phyloP scores from a whole-genome alignment of 352 stramenopile species.

The Globisporangium spinosum region DNA sequence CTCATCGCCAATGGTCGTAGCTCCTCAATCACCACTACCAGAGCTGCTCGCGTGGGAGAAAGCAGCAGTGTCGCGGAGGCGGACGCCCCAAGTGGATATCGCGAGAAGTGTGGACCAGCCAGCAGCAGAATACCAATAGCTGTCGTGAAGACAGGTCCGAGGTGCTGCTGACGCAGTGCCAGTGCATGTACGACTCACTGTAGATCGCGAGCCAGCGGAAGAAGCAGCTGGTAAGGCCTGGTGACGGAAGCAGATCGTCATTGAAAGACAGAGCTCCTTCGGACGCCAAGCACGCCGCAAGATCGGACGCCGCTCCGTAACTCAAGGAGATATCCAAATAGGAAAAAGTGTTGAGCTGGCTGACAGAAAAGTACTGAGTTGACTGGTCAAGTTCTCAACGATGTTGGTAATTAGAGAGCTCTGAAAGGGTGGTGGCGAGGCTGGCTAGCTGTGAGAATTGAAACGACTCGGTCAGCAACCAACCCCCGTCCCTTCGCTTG shows the following conservation, averaged over 20 bases:
- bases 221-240: neutral
- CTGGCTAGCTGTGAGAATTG: neutral
- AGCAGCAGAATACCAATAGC: constrained; percentile 6
- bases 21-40: neutral
- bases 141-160: constrained; percentile 2
- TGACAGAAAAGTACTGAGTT: too few species aligned
- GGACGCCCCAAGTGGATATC: constrained; percentile 22
- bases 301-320: constrained; percentile 10
- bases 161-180: constrained; percentile 23
- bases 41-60: constrained; percentile 24
- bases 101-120: constrained; percentile 18
- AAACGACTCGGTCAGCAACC: neutral
- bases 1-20: neutral
- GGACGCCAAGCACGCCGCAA: neutral
- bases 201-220: constrained; percentile 9
- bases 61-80: neutral
- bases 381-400: neutral
- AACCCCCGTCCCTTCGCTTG: neutral
- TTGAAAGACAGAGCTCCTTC: neutral
- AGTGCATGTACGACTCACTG: constrained; percentile 18
- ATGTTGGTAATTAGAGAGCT: neutral
- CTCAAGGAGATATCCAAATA: neutral
- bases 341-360: too few species aligned
- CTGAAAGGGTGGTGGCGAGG: neutral
- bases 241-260: neutral